Evolutionary conservation across 2,329 filamentous ascomycete species (phyloP).

Genomic region (Niveomyces coronatus): DNA sequence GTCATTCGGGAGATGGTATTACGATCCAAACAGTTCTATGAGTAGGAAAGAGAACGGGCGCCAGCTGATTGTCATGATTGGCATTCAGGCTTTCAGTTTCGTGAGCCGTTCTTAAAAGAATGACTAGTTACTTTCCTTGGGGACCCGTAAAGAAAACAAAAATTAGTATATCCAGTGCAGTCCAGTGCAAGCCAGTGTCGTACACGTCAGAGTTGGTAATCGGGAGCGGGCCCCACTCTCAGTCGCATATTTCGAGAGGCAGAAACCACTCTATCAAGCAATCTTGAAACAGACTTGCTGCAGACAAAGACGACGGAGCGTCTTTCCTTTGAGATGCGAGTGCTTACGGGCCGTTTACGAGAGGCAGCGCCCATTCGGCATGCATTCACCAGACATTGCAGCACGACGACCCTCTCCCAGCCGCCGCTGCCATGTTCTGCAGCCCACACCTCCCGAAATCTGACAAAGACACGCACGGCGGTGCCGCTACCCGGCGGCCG

Average conservation of each 20-base stretch:
- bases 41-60: too few species aligned
- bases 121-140: too few species aligned
- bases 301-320: too few species aligned
- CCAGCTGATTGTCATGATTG: too few species aligned
- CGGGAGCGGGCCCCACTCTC: conserved; percentile 1
- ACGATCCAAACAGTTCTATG: too few species aligned
- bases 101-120: too few species aligned
- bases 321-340: conserved; percentile 4
- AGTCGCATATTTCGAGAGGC: neutral
- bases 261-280: neutral
- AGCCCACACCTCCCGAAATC: neutral
- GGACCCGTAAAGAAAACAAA: too few species aligned
- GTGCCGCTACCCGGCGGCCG: neutral
- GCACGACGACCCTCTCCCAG: neutral
- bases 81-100: too few species aligned
- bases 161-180: too few species aligned
- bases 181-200: too few species aligned
- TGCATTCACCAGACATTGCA: neutral
- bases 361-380: neutral
- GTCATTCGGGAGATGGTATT: too few species aligned
- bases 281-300: too few species aligned
- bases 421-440: neutral
- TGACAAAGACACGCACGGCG: neutral
- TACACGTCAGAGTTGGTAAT: conserved; percentile 6
- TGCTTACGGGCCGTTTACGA: neutral